phyloP scores from a whole-genome alignment of 73 alveolate genomes.

The Paramecium octaurelia region DNA sequence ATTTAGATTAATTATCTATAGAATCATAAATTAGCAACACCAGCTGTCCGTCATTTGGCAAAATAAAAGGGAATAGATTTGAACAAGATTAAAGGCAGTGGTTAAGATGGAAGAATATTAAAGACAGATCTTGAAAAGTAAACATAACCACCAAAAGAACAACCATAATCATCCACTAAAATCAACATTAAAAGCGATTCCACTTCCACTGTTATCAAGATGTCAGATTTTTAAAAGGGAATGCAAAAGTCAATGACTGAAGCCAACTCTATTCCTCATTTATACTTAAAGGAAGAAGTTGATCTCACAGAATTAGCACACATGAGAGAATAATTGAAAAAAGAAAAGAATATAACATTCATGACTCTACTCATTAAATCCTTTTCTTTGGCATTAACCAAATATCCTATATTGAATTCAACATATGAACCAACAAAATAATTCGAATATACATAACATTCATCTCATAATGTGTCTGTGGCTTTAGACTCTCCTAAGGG shows the following conservation, averaged over 20 bases:
- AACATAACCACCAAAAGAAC: background rate
- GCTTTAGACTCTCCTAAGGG: slow-evolving; percentile 90
- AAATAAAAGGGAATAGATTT: slow-evolving; percentile 72
- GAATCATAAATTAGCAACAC: slow-evolving; percentile 72
- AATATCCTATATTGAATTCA: slow-evolving; percentile 76
- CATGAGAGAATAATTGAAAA: slow-evolving; percentile 73
- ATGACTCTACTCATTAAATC: slow-evolving; percentile 87
- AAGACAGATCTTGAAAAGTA: slow-evolving; percentile 63
- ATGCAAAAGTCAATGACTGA: slow-evolving; percentile 89
- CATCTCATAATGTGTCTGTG: slow-evolving; percentile 80
- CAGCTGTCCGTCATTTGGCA: slow-evolving; percentile 79
- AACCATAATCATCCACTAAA: background rate
- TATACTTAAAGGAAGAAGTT: slow-evolving; percentile 77
- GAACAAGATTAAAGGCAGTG: slow-evolving; percentile 70
- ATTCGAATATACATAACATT: slow-evolving; percentile 73
- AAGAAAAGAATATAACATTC: slow-evolving; percentile 67
- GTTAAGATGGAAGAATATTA: slow-evolving; percentile 79
- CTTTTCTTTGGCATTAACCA: slow-evolving; percentile 73
- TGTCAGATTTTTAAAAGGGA: slow-evolving; percentile 76
- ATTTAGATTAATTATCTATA: background rate
- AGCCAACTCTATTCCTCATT: slow-evolving; percentile 77
- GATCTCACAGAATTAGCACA: slow-evolving; percentile 69
- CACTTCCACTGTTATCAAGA: slow-evolving; percentile 54
- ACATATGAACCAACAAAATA: slow-evolving; percentile 67
- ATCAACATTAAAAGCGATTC: background rate